These are phyloP conservation scores for Boletus bicolor DNA, from an alignment of 768 basidiomycete species.

Conservation along the genomic window DNA sequence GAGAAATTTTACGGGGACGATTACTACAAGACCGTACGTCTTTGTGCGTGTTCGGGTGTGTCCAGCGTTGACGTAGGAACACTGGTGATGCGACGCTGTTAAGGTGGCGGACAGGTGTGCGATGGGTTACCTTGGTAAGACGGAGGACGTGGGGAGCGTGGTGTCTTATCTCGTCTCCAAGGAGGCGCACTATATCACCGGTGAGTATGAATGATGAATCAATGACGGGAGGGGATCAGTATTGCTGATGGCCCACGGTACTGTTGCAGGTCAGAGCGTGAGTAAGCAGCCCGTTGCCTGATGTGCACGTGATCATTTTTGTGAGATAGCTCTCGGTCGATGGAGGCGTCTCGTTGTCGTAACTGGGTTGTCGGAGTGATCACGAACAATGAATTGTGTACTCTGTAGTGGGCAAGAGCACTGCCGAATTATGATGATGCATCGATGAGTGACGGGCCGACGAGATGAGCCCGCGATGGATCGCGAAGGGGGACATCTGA, in stretches of 20 bases:
- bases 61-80: neutral
- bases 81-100: neutral
- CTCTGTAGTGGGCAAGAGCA: neutral
- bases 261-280: neutral
- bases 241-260: neutral
- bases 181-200: slow-evolving; percentile 29
- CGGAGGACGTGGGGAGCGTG: slow-evolving; percentile 24
- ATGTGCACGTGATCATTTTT: slow-evolving; percentile 2
- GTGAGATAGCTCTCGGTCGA: slow-evolving; percentile 4
- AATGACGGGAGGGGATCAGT: neutral
- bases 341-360: slow-evolving; percentile 14
- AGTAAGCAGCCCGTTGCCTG: neutral
- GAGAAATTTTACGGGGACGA: neutral
- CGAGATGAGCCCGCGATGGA: slow-evolving; percentile 20
- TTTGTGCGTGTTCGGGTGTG: neutral
- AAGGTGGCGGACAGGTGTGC: slow-evolving; percentile 1
- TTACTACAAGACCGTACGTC: slow-evolving; percentile 1
- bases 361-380: neutral
- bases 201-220: slow-evolving; percentile 10
- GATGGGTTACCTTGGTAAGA: slow-evolving; percentile 10
- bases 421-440: slow-evolving; percentile 2
- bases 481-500: slow-evolving; percentile 12
- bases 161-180: slow-evolving; percentile 33
- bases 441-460: neutral
- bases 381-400: neutral